Percentiles rank a stretch among this genome's conserved stretches.
Conservation (phyloP, 495 filamentous ascomycete species). For the Aspergillus nidulans region DNA sequence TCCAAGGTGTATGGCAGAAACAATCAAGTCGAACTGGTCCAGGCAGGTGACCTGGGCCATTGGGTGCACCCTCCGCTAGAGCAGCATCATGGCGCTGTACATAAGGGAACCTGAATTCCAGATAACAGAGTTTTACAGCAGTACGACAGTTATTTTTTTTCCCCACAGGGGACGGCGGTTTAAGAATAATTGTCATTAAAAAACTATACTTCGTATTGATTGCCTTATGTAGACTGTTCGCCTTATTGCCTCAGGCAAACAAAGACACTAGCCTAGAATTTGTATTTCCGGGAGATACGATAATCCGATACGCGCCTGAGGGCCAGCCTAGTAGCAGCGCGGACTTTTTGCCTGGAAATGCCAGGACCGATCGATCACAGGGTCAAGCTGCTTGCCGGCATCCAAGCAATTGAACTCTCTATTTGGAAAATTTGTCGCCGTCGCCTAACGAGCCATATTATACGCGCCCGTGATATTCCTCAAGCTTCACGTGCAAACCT, state of each 20-base stretch:
- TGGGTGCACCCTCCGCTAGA: background rate
- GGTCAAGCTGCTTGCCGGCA: constrained; percentile 20
- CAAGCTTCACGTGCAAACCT: background rate
- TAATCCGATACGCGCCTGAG: constrained; percentile 24
- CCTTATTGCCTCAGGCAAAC: constrained; percentile 3
- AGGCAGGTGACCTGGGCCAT: background rate
- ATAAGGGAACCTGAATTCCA: no score
- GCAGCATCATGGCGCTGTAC: background rate
- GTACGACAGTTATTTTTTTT: no score
- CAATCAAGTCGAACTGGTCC: background rate
- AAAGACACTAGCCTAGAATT: background rate
- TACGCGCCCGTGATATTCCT: constrained; percentile 9
- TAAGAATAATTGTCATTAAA: background rate
- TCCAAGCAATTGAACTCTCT: constrained; percentile 17
- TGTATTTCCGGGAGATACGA: constrained; percentile 2
- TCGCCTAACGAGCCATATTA: constrained; percentile 6
- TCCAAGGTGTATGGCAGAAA: background rate
- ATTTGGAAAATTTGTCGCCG: background rate
- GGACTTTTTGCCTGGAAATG: constrained; percentile 27
- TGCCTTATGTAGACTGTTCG: background rate
- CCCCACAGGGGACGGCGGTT: no score
- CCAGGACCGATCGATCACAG: constrained; percentile 24
- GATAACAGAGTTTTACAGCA: no score
- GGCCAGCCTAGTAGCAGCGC: constrained; percentile 22
- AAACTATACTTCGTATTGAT: background rate